A percentile compares a stretch with the other conserved stretches of the same genome.
phyloP scores from a whole-genome alignment of 805 yeast species.

The Blastobotrys parvus region DNA sequence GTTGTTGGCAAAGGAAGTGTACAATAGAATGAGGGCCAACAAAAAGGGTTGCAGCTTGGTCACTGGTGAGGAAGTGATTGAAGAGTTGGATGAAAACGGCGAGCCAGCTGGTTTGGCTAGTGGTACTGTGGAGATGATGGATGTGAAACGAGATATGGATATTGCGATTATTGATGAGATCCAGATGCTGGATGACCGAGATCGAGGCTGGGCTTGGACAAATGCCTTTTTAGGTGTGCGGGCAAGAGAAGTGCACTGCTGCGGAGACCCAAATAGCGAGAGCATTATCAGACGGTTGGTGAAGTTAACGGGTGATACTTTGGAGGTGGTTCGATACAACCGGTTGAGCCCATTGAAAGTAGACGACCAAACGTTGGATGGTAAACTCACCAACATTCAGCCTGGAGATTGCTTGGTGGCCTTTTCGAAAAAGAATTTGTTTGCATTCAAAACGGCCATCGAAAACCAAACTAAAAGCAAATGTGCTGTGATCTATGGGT shows the following conservation, averaged over 20 bases:
- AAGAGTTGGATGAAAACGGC: conserved; percentile 58
- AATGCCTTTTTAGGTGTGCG: conserved; percentile 78
- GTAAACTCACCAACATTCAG: conserved; percentile 23
- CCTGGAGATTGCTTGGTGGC: conserved; percentile 88
- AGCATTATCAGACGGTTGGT: conserved; percentile 53
- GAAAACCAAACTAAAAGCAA: conserved; percentile 42
- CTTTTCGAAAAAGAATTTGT: conserved; percentile 67
- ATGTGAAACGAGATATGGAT: conserved; percentile 59
- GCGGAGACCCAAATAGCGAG: conserved; percentile 90
- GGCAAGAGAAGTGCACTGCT: conserved; percentile 79
- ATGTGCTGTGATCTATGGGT: conserved; percentile 91
- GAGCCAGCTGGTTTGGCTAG: conserved; percentile 66
- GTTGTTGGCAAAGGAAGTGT: conserved; percentile 83
- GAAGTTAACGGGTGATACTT: conserved; percentile 67
- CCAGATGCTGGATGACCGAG: conserved; percentile 79
- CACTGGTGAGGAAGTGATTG: conserved; percentile 92
- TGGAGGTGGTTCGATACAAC: conserved; percentile 61
- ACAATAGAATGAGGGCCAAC: conserved; percentile 63
- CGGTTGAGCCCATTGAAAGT: conserved; percentile 67
- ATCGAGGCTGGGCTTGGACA: conserved; percentile 93
- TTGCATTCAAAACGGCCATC: conserved; percentile 59
- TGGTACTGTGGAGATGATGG: conserved; percentile 92
- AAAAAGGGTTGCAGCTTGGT: conserved; percentile 70
- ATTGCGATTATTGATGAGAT: conserved; percentile 92
- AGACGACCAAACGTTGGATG: conserved; percentile 30